Base-by-base conservation (phyloP, 2,329 filamentous ascomycete species). In the Furcasterigmium furcatum region DNA sequence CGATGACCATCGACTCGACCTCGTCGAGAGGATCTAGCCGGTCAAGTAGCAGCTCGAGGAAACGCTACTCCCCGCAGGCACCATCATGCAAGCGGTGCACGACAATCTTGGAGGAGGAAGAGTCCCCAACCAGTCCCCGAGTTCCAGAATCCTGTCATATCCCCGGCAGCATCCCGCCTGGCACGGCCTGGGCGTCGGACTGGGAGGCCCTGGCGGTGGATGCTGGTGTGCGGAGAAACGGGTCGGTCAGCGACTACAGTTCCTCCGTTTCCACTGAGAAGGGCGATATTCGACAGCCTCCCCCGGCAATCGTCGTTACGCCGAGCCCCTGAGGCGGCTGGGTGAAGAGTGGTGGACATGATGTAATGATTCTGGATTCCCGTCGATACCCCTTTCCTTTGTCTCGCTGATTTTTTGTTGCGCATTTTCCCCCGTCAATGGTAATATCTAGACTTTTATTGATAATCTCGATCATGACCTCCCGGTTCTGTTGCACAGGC, bases 391-490 rank as follows among this genome's bases (percentile, higher is more conserved):
- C 34, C 19, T 36, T 36, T 36, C 34, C 19, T 18, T 36, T 36
- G n/a, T 36, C 13, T n/a, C 30, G n/a, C n/a, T 14, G 20, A 27
- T 16, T 9, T 41, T 13, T 2, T 38, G 19, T n/a, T n/a, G n/a
- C n/a, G n/a, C n/a, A n/a, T n/a, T n/a, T n/a, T n/a, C n/a, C n/a
- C n/a, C n/a, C n/a, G n/a, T n/a, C n/a, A n/a, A n/a, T n/a, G n/a
- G n/a, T n/a, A 27, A 19, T 19, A 34, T 14, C 16, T 32, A 32
- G 30, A 32, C 30, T n/a, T 32, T 3, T 32, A 32, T 32, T 32
- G 30, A 52, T 63, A n/a, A 45, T 49, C 1, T 48, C 58, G 6
- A 59, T n/a, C n/a, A n/a, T n/a, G n/a, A n/a, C n/a, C n/a, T n/a
- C n/a, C n/a, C n/a, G n/a, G n/a, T n/a, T n/a, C n/a, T n/a, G n/a